phyloP scores from a whole-genome alignment of 108 stramenopile genomes.

The Cyclotella sp. region DNA sequence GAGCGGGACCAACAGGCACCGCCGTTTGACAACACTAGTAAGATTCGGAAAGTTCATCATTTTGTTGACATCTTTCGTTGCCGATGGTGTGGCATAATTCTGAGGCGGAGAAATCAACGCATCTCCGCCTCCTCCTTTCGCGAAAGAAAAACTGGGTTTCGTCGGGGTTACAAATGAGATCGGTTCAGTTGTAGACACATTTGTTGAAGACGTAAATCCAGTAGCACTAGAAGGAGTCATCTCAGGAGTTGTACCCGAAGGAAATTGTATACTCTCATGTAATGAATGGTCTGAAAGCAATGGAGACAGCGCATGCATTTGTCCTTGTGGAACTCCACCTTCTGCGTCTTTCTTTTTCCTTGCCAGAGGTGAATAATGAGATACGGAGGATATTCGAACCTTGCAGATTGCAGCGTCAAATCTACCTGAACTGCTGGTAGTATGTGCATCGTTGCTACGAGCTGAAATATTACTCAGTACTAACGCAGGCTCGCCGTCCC shows the following conservation, averaged over 20 bases:
- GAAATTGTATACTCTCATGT: background rate
- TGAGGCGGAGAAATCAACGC: conserved; percentile 47
- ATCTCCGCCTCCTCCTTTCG: conserved; percentile 65
- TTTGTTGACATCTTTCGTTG: too few relatives aligned
- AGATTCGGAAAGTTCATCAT: too few relatives aligned
- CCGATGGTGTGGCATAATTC: background rate
- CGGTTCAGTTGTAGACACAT: too few relatives aligned
- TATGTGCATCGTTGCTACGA: background rate
- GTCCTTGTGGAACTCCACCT: background rate
- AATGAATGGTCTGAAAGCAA: background rate
- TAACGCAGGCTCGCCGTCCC: conserved; percentile 34
- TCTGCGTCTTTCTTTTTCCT: background rate
- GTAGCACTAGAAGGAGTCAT: background rate
- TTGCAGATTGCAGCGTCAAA: conserved; percentile 10
- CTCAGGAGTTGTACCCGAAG: background rate
- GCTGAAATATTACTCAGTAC: conserved; percentile 4
- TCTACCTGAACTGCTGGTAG: background rate
- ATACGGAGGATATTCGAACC: conserved; percentile 15
- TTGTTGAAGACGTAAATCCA: background rate
- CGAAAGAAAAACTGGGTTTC: conserved; percentile 66
- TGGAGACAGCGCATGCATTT: background rate
- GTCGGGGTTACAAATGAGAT: conserved; percentile 22
- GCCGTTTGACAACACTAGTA: background rate
- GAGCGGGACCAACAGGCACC: conserved; percentile 34
- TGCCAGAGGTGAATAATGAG: background rate